phyloP scores from a whole-genome alignment of 305 asterid genomes.

The Fraxinus nigra region DNA sequence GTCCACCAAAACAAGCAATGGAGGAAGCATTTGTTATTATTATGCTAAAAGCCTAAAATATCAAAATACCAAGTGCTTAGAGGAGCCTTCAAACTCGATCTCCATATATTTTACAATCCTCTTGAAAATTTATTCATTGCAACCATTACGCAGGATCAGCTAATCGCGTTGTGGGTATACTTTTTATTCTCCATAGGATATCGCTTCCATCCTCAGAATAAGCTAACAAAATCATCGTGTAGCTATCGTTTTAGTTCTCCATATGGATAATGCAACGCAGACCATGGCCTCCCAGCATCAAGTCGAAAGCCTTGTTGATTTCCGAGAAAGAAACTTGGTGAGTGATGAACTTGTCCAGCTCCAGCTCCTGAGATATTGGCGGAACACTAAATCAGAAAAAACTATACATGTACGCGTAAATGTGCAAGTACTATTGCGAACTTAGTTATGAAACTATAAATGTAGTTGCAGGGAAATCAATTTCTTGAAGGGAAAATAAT shows the following conservation, averaged over 20 bases:
- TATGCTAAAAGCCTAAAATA: background rate
- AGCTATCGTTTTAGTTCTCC: background rate
- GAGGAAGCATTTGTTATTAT: background rate
- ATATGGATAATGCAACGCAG: conserved; percentile 8
- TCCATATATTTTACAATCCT: background rate
- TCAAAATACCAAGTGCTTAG: background rate
- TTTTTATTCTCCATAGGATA: background rate
- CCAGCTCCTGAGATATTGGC: background rate
- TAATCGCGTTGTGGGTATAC: too few species aligned
- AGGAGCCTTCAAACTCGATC: background rate
- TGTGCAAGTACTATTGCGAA: background rate
- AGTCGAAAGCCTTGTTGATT: conserved; percentile 16
- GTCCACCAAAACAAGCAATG: background rate
- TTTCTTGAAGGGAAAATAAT: background rate
- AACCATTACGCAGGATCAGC: background rate
- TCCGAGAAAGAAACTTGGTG: conserved; percentile 6
- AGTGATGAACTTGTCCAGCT: conserved; percentile 11
- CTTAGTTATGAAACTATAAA: background rate
- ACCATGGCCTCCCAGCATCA: conserved; percentile 8
- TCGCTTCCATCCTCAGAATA: background rate
- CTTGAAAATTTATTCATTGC: background rate
- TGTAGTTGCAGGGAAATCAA: background rate
- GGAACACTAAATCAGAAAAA: background rate
- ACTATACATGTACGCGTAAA: background rate
- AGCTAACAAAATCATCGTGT: background rate